Evolutionary conservation across 352 stramenopile species (phyloP).

Genomic region (Phytophthora pseudosyringae): DNA sequence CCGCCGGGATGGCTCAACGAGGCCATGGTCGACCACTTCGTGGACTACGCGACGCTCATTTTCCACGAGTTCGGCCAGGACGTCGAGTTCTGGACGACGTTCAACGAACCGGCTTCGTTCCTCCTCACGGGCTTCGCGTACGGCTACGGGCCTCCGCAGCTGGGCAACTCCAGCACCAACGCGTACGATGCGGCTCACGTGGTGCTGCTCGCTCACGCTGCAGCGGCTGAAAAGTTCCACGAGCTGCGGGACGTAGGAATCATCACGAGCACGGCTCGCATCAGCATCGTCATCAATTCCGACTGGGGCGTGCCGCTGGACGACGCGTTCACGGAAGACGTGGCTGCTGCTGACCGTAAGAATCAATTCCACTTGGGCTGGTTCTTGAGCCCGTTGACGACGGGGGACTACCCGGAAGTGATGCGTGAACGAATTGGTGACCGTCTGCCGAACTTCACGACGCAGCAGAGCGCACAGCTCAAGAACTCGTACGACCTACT

Average conservation of each 20-base stretch:
- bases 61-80: conserved; percentile 92
- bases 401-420: conserved; percentile 90
- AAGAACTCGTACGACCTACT: conserved; percentile 91
- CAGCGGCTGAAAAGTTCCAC: conserved; percentile 83
- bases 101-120: conserved; percentile 93
- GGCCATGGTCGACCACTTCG: conserved; percentile 67
- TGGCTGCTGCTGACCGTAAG: conserved; percentile 76
- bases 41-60: conserved; percentile 89
- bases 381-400: conserved; percentile 90
- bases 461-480: conserved; percentile 68
- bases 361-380: conserved; percentile 92
- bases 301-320: conserved; percentile 85
- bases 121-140: conserved; percentile 88
- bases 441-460: conserved; percentile 89
- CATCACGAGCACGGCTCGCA: conserved; percentile 51
- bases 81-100: conserved; percentile 93
- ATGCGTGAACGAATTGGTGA: conserved; percentile 89
- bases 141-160: conserved; percentile 50
- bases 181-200: conserved; percentile 76
- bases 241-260: conserved; percentile 31
- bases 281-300: conserved; percentile 92
- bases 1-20: conserved; percentile 74
- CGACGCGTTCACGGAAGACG: conserved; percentile 43
- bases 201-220: conserved; percentile 91
- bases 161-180: conserved; percentile 49